Base-by-base conservation (phyloP, 2,329 filamentous ascomycete genomes). In the Talaromyces amestolkiae region DNA sequence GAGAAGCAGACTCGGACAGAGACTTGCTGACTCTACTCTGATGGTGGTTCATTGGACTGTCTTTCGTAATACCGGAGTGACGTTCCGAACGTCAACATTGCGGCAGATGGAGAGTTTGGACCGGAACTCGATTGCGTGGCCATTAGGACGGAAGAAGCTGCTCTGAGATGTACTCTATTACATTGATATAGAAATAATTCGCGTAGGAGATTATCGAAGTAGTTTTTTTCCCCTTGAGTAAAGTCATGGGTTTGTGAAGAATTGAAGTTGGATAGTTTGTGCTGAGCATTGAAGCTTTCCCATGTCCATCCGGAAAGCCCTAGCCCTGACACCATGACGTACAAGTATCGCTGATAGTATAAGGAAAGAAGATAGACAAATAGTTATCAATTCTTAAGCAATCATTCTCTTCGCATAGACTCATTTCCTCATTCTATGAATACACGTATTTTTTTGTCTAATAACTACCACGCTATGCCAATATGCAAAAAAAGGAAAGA, bases 391-490 rank as follows among this genome's bases (percentile, higher is more conserved):
- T 39, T 39, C 19, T 13, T 39, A 9, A 41, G 15, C 1, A 41
- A 5, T 37, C 51, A 56, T 56, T 39, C 15, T 56, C n/a, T 37
- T 56, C n/a, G 8, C 53, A 37, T 37, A 17, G 22, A 37, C 17
- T 56, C 27, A 31, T 53, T 2, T 10, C 17, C 8, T 33, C 49
- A 53, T n/a, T 53, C 33, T 56, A 56, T 37, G 33, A 56, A 56
- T 56, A 56, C 31, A 22, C 9, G 35, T 56, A 37, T 35, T 3
- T 51, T 53, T 37, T 56, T 56, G 51, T 56, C 51, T 56, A 6
- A 10, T 17, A 58, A 65, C 53, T 58, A 39, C 64, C 64, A 66
- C 64, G 64, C 64, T 66, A 66, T 66, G 64, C 64, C 58, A 65
- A 59, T 39, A 65, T 56, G 64, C 64, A 45, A 59, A 5, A 41